phyloP scores from a whole-genome alignment of 2,329 filamentous ascomycete genomes.

The Colletotrichum brevisporum region DNA sequence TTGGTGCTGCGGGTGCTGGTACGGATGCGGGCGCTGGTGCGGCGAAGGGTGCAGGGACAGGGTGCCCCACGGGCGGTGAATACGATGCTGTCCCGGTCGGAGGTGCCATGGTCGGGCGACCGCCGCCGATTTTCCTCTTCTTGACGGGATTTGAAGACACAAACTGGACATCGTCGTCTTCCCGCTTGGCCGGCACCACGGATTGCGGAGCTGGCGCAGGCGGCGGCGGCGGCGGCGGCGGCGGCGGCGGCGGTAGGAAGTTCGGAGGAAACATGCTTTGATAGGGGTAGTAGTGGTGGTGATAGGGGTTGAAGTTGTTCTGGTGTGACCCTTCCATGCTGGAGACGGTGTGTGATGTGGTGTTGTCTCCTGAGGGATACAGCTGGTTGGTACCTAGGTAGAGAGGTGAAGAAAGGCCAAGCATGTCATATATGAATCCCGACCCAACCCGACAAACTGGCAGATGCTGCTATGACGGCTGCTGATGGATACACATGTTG shows the following conservation, averaged over 20 bases:
- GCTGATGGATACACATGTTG: slow-evolving; percentile 29
- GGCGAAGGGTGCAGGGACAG: neutral
- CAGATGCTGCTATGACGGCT: neutral
- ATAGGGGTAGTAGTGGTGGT: neutral
- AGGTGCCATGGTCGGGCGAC: slow-evolving; percentile 20
- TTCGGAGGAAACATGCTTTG: slow-evolving; percentile 33
- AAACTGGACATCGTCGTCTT: slow-evolving; percentile 60
- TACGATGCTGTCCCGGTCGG: slow-evolving; percentile 1
- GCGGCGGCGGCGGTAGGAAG: slow-evolving; percentile 3
- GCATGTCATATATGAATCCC: slow-evolving; percentile 38
- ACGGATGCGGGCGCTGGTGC: no score
- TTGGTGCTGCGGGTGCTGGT: no score
- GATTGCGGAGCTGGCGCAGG: slow-evolving; percentile 5
- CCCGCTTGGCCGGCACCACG: slow-evolving; percentile 45
- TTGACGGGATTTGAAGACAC: slow-evolving; percentile 60
- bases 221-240: neutral
- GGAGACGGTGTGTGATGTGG: neutral
- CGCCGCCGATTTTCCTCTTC: slow-evolving; percentile 45
- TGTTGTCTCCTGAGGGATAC: slow-evolving; percentile 12
- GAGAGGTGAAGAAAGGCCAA: slow-evolving; percentile 21
- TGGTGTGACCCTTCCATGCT: slow-evolving; percentile 30
- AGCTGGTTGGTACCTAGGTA: slow-evolving; percentile 4
- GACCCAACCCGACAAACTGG: slow-evolving; percentile 1
- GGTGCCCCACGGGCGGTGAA: slow-evolving; percentile 4
- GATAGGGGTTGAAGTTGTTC: slow-evolving; percentile 6